Conservation (phyloP, 306 rosid genomes). For the Rosa persica region DNA sequence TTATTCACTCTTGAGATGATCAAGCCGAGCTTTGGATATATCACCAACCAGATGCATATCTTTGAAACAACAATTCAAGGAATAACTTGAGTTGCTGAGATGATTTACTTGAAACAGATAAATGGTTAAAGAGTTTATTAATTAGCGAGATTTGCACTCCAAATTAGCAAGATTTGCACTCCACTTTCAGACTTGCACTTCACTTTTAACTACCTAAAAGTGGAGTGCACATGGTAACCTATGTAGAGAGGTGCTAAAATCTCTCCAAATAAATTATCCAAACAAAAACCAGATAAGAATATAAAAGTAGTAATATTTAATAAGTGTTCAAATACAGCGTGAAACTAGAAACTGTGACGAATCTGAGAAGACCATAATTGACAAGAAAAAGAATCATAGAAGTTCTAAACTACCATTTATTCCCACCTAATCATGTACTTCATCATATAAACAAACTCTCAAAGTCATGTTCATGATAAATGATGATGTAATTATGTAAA, state of each 20-base stretch:
- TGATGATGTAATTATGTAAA: not conserved
- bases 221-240: not conserved
- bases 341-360: not conserved
- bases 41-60: constrained; percentile 24
- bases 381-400: not conserved
- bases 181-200: not conserved
- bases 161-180: not conserved
- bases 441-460: not conserved
- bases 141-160: no score
- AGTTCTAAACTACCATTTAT: not conserved
- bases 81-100: not conserved
- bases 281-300: not conserved
- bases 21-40: constrained; percentile 20
- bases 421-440: not conserved
- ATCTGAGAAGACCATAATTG: not conserved
- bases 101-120: not conserved
- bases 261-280: not conserved
- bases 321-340: not conserved
- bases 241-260: not conserved
- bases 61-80: not conserved
- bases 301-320: not conserved
- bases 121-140: not conserved
- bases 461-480: not conserved
- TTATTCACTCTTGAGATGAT: constrained; percentile 35
- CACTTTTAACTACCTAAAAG: not conserved